Base-by-base conservation (phyloP, 352 stramenopile species). In the Phytophthora cryptogea region DNA sequence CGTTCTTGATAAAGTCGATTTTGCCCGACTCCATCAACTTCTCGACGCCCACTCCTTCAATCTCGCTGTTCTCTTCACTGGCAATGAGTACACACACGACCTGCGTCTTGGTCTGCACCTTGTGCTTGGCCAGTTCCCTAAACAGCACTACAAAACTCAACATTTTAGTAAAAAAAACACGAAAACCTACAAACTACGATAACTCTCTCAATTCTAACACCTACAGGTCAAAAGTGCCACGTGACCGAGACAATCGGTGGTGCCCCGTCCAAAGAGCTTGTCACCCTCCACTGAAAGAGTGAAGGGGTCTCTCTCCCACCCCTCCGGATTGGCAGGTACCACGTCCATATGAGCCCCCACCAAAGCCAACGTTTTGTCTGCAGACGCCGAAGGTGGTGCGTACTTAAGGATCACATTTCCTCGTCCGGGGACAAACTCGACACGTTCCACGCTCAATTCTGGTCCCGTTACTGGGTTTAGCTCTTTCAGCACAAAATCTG, bases 331-430 rank as follows among this genome's bases (percentile, higher is more conserved):
- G n/a, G 92, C 92, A 5, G 92, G 91, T 35, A 98, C 92, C 20
- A 98, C 92, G 61, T 98, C 92, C 77, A 98, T 76, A 71, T 98
- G 92, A 45, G 82, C 86, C 3, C 90, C 91, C 4, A 97, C 84
- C 32, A 97, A 90, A 20, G 86, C 88, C 32, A 96, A 59, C 26
- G 89, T 97, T 59, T 90, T 86, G 59, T 85, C 72, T 8, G 31
- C 27, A 2, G 50, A 61, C 14, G 73, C 69, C 30, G 84, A 74
- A 10, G 74, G 50, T 20, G 83, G 74, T 23, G 51, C 32, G 50
- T 97, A 98, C 63, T 89, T 96, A 56, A 98, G 88, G 67, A 98
- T 96, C 43, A 98, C 72, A 50, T 98, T 97, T 54, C 91, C 90
- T 39, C 92, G 81, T 26, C 83, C 85, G 2, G 81, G 50, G 31